Conservation (phyloP, 2,329 filamentous ascomycete species). For the Lecanosticta acicola region DNA sequence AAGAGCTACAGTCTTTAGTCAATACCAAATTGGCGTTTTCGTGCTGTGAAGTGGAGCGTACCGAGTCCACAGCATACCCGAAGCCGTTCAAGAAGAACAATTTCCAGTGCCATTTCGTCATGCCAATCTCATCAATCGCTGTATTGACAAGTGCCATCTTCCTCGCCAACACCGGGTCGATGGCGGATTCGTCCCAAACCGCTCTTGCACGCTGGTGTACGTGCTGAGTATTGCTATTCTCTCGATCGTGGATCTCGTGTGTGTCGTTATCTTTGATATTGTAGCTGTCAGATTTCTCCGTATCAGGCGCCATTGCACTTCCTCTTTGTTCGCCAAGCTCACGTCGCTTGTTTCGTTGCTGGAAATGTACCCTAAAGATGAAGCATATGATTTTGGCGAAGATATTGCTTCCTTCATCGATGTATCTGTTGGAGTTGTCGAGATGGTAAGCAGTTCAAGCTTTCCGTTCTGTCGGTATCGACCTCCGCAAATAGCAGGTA, state of each 20-base stretch:
- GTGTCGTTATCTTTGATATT: neutral
- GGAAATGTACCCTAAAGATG: too few species aligned
- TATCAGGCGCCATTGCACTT: neutral
- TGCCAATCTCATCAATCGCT: slow-evolving; percentile 54
- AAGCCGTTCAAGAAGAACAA: slow-evolving; percentile 59
- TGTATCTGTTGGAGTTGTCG: too few species aligned
- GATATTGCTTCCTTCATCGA: too few species aligned
- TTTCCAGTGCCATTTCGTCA: slow-evolving; percentile 55
- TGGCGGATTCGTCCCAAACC: slow-evolving; percentile 17
- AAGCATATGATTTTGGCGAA: too few species aligned
- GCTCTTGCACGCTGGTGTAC: neutral
- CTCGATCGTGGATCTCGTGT: neutral
- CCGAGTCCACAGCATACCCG: slow-evolving; percentile 39
- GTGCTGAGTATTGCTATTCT: neutral
- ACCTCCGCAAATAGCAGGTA: too few species aligned
- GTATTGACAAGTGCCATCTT: slow-evolving; percentile 36
- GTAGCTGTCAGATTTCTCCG: neutral
- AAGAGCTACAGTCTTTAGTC: slow-evolving; percentile 26
- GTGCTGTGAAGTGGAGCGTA: neutral
- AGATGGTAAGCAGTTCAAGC: too few species aligned
- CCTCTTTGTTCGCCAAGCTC: neutral
- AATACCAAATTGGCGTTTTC: neutral
- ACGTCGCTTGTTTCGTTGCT: too few species aligned
- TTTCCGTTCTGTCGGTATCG: too few species aligned
- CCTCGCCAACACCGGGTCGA: slow-evolving; percentile 35